Conservation (phyloP, 441 rosid genomes). For the Mallotus japonicus region DNA sequence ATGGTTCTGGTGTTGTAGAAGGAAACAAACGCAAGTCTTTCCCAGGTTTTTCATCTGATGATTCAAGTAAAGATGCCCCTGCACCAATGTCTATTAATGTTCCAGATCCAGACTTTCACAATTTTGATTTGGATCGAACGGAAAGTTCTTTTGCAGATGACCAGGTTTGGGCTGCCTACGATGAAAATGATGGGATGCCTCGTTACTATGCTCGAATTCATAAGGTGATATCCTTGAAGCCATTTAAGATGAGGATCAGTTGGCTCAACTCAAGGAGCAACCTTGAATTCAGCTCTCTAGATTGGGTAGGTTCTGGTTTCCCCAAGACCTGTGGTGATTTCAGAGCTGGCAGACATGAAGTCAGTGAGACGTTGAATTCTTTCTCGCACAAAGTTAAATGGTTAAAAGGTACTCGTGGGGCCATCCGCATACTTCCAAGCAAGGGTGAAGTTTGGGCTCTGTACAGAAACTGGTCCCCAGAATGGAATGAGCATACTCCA, state of each 20-base stretch:
- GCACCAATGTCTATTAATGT: conserved; percentile 49
- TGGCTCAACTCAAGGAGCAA: conserved; percentile 84
- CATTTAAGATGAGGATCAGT: conserved; percentile 80
- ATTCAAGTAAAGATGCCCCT: conserved; percentile 24
- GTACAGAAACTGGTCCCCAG: conserved; percentile 83
- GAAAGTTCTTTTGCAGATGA: conserved; percentile 68
- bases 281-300: conserved; percentile 60
- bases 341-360: conserved; percentile 59
- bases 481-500: conserved; percentile 69
- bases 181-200: conserved; percentile 90
- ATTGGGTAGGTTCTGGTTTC: conserved; percentile 86
- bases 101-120: conserved; percentile 92
- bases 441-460: conserved; percentile 94
- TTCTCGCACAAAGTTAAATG: conserved; percentile 83
- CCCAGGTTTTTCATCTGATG: conserved; percentile 21
- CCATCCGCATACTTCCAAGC: conserved; percentile 61
- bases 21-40: conserved; percentile 19
- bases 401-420: conserved; percentile 70
- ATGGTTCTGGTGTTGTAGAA: conserved; percentile 20
- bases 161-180: conserved; percentile 96
- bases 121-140: conserved; percentile 71
- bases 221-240: conserved; percentile 63
- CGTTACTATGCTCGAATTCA: conserved; percentile 87
- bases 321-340: conserved; percentile 89
- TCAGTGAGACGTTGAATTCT: conserved; percentile 50